Evolutionary conservation across 108 stramenopile species (phyloP), one percentile per base, ranked within the genome.

Genomic region (Skeletonema costatum): DNA sequence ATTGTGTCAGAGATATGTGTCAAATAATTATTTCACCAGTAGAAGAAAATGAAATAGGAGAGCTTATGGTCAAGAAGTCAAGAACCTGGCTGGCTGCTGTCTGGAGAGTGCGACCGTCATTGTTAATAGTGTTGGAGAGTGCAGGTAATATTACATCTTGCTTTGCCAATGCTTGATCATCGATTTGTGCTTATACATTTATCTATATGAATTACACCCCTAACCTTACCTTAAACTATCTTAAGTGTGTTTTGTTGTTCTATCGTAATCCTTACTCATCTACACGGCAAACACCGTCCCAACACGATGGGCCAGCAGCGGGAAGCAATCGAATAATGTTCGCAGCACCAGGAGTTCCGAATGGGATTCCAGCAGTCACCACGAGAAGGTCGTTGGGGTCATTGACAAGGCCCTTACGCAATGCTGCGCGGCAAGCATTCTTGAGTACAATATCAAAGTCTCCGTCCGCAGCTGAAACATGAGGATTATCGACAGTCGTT

Each of bases 391-490:
- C 98, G 60, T 89, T 80, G 16, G 92, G 87, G 51, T 93, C 85
- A 64, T 70, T 74, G 1, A 97, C 91, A 19, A 98, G 83, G 32
- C 96, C 95, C 80, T 97, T 96, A 66, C 90, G 87, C 73, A 87
- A 63, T 32, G 96, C 96, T 33, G 92, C 87, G 12, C 85, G 79
- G 65, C 96, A 97, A 14, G 94, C 91, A 71, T 89, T 90, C 33
- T 86, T 64, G 6, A 95, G 85, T 63, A 94, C 89, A 64, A 88
- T 63, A 71, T 88, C 80, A 60, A 97, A 92, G 51, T 93, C 68
- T 94, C 91, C 96, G 13, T 97, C 98, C 4, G 94, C 92, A 31
- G 94, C 97, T 41, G 98, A 66, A 98, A 83, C 32, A 96, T 88
- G 48, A 97, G 83, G 33, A 98, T 84, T 77, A 97, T 98, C 25